Evolutionary conservation across 345 rosid species (phyloP).

Genomic region (Hypericum androsaemum): DNA sequence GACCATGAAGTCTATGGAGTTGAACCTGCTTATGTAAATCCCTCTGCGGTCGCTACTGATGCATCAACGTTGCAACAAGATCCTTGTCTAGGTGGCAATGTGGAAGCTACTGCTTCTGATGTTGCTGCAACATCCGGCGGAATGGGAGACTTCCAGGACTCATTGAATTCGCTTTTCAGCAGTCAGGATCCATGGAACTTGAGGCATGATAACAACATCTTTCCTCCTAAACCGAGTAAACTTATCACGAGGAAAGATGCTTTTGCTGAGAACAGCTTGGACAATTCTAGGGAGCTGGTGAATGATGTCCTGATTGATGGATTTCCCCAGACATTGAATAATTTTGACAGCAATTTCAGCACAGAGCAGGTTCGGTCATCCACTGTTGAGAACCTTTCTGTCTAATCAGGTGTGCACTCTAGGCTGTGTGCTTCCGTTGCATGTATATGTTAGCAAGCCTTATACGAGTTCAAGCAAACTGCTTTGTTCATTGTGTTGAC

Average conservation of each 20-base stretch:
- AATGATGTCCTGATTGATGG: slow-evolving; percentile 21
- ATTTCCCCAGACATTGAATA: slow-evolving; percentile 16
- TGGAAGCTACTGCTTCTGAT: slow-evolving; percentile 19
- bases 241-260: slow-evolving; percentile 32
- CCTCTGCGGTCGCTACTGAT: slow-evolving; percentile 24
- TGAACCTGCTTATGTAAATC: slow-evolving; percentile 20
- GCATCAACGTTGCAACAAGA: slow-evolving; percentile 21
- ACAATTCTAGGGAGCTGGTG: slow-evolving; percentile 19
- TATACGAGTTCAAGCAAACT: too few relatives aligned
- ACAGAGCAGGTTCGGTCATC: slow-evolving; percentile 26
- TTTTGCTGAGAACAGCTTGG: slow-evolving; percentile 23
- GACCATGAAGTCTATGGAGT: slow-evolving; percentile 18
- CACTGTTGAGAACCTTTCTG: slow-evolving; percentile 28
- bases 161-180: slow-evolving; percentile 48
- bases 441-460: too few relatives aligned
- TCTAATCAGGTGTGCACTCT: background rate
- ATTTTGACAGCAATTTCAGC: slow-evolving; percentile 22
- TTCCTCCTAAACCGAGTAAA: slow-evolving; percentile 53
- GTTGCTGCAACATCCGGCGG: slow-evolving; percentile 17
- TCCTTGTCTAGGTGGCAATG: slow-evolving; percentile 11
- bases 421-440: background rate
- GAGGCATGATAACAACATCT: slow-evolving; percentile 35
- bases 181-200: slow-evolving; percentile 64
- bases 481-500: background rate
- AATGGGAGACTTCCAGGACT: slow-evolving; percentile 31